Percentiles rank a stretch among this genome's conserved stretches.
Evolutionary conservation across 2,329 filamentous ascomycete genomes (phyloP).

Genomic region (Xenoacremonium recifei): DNA sequence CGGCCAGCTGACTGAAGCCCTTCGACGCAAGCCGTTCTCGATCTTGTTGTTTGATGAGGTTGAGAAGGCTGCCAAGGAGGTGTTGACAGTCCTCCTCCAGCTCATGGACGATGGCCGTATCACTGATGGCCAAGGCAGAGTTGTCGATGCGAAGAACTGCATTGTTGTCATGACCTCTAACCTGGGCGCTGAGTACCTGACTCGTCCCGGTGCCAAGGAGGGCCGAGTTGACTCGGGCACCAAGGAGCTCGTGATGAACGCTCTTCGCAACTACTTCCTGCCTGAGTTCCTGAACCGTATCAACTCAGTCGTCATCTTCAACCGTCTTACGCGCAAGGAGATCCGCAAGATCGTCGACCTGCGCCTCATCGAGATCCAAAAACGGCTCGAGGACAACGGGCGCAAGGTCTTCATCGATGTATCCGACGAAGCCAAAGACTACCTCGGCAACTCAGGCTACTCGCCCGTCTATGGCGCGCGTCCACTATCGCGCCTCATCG

Average conservation of each 20-base stretch:
- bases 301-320: slow-evolving; percentile 95
- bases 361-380: slow-evolving; percentile 84
- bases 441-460: slow-evolving; percentile 87
- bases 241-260: slow-evolving; percentile 83
- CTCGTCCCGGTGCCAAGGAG: slow-evolving; percentile 72
- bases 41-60: slow-evolving; percentile 98
- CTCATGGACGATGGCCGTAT: slow-evolving; percentile 99
- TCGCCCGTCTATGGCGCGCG: slow-evolving; percentile 93
- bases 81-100: slow-evolving; percentile 94
- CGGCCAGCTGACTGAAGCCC: slow-evolving; percentile 90
- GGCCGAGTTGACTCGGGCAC: slow-evolving; percentile 85
- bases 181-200: slow-evolving; percentile 89
- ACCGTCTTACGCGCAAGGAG: slow-evolving; percentile 84
- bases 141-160: slow-evolving; percentile 95
- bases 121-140: slow-evolving; percentile 93
- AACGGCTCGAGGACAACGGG: slow-evolving; percentile 79
- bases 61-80: slow-evolving; percentile 97
- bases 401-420: slow-evolving; percentile 85
- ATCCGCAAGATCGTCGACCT: slow-evolving; percentile 96
- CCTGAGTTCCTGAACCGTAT: slow-evolving; percentile 99
- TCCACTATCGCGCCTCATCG: slow-evolving; percentile 84
- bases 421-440: slow-evolving; percentile 84
- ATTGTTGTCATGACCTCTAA: slow-evolving; percentile 99
- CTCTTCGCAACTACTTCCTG: slow-evolving; percentile 92
- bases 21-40: slow-evolving; percentile 93